Percentiles rank a stretch among this genome's conserved stretches.
phyloP scores from a whole-genome alignment of 768 basidiomycete genomes.

The Daedaleopsis nitida region DNA sequence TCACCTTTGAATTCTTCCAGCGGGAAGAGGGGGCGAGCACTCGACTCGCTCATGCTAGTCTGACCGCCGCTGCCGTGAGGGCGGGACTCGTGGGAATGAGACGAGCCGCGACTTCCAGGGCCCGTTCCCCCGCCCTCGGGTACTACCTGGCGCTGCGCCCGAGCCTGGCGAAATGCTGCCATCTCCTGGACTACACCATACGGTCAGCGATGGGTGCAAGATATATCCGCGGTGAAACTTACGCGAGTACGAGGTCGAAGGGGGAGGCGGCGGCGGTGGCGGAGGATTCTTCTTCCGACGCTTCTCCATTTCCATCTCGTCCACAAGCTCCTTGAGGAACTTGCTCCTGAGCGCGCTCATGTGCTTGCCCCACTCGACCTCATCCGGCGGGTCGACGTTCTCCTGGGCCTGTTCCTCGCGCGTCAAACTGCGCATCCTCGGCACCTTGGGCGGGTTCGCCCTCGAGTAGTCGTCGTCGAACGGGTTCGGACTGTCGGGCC shows the following conservation, averaged over 20 bases:
- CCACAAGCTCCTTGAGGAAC: conserved; percentile 72
- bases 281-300: conserved; percentile 41
- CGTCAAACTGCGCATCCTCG: conserved; percentile 56
- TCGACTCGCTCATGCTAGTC: conserved; percentile 6
- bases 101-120: conserved; percentile 26
- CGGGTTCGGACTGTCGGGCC: conserved; percentile 63
- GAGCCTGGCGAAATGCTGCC: conserved; percentile 21
- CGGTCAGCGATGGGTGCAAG: background rate
- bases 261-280: conserved; percentile 27
- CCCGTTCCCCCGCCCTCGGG: conserved; percentile 16
- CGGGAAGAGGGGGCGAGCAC: conserved; percentile 3
- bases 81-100: conserved; percentile 28
- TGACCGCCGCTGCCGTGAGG: conserved; percentile 1
- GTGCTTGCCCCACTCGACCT: conserved; percentile 72
- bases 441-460: conserved; percentile 61
- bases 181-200: conserved; percentile 14
- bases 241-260: conserved; percentile 18
- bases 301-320: conserved; percentile 42
- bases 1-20: conserved; percentile 15
- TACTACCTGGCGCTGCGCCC: conserved; percentile 19
- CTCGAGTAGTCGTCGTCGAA: conserved; percentile 70
- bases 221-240: background rate
- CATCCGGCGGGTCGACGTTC: conserved; percentile 78
- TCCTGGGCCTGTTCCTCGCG: conserved; percentile 58
- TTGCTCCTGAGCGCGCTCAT: conserved; percentile 74